phyloP scores from a whole-genome alignment of 129 eudicot genomes.

The Helichrysum umbraculigerum region DNA sequence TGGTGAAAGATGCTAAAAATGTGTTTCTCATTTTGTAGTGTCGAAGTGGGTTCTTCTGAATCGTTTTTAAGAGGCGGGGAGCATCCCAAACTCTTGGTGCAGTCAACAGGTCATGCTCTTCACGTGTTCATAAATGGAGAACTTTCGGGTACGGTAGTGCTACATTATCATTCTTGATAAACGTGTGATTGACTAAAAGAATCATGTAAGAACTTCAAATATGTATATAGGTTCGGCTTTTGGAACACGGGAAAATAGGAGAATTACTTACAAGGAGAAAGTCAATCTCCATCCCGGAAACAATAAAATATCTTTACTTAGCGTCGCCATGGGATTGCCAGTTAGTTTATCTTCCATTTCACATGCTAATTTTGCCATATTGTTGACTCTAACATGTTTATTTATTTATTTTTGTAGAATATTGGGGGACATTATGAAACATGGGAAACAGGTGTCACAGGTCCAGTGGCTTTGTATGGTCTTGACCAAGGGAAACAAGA shows the following conservation, averaged over 20 bases:
- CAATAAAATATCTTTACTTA: constrained; percentile 70
- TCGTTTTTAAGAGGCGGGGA: constrained; percentile 70
- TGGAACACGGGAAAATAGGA: constrained; percentile 76
- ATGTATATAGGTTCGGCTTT: constrained; percentile 64
- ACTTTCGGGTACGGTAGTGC: constrained; percentile 56
- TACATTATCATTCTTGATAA: background rate
- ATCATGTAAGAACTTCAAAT: background rate
- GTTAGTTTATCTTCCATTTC: constrained; percentile 43
- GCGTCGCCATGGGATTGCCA: constrained; percentile 93
- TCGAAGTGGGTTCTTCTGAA: constrained; percentile 72
- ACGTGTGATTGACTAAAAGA: background rate
- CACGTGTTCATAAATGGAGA: constrained; percentile 83
- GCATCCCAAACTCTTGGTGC: constrained; percentile 65
- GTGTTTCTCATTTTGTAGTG: constrained; percentile 42
- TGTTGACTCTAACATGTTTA: background rate
- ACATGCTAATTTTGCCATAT: background rate
- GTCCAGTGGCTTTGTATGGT: constrained; percentile 69
- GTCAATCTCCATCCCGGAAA: constrained; percentile 73
- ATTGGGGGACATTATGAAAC: constrained; percentile 71
- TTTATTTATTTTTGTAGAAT: constrained; percentile 40
- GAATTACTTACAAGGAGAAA: constrained; percentile 51
- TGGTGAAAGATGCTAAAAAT: background rate
- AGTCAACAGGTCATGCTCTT: constrained; percentile 86
- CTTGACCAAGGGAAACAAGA: constrained; percentile 64
- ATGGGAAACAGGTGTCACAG: constrained; percentile 61